These are phyloP conservation scores for Herpotrichia juniperi DNA, from an alignment of 2,329 filamentous ascomycete species.

Conservation along the genomic window DNA sequence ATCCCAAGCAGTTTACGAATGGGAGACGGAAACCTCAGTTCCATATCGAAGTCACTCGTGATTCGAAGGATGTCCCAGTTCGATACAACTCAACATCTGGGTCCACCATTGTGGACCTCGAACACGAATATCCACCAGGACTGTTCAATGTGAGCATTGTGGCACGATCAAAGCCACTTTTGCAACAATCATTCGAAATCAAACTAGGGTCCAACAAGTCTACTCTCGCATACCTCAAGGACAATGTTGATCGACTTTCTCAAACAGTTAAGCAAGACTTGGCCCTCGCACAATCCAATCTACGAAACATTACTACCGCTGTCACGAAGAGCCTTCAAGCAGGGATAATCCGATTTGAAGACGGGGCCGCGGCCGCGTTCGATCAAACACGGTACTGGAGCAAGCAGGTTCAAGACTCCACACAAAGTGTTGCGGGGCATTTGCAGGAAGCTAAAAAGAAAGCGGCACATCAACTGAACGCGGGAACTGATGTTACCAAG, in stretches of 20 bases:
- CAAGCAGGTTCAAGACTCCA: constrained; percentile 7
- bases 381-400: constrained; percentile 12
- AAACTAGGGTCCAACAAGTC: constrained; percentile 40
- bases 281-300: constrained; percentile 21
- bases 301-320: constrained; percentile 27
- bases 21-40: constrained; percentile 54
- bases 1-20: constrained; percentile 51
- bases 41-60: constrained; percentile 56
- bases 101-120: constrained; percentile 58
- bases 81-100: constrained; percentile 57
- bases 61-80: constrained; percentile 50
- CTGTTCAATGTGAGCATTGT: constrained; percentile 56
- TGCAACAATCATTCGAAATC: constrained; percentile 42
- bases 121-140: constrained; percentile 56
- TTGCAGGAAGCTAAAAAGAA: constrained; percentile 10
- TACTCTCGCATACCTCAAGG: constrained; percentile 26
- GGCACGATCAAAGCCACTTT: constrained; percentile 43
- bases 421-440: constrained; percentile 15
- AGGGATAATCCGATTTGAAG: constrained; percentile 4
- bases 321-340: constrained; percentile 13
- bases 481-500: constrained; percentile 6
- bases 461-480: constrained; percentile 9
- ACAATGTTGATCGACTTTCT: constrained; percentile 10
- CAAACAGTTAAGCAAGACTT: constrained; percentile 23
- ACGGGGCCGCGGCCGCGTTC: constrained; percentile 3